Evolutionary conservation across 495 filamentous ascomycete species (phyloP).

Genomic region (Podospora fimiseda): DNA sequence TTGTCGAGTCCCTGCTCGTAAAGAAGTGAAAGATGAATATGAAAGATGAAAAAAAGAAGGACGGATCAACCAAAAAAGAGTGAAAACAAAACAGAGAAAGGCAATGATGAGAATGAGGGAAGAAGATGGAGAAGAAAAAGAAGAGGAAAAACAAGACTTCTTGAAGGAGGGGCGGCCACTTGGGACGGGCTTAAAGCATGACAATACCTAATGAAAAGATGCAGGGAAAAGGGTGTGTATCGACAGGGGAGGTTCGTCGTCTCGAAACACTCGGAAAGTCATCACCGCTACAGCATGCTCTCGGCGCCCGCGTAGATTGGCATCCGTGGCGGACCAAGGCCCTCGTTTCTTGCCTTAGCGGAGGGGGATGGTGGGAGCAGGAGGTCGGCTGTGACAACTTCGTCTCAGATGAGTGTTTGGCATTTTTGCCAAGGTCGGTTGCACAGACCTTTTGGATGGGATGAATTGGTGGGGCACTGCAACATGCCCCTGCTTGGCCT

Average conservation of each 20-base stretch:
- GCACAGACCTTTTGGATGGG: conserved; percentile 16
- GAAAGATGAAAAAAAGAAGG: conserved; percentile 31
- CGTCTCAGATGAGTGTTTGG: conserved; percentile 46
- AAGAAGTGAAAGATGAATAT: conserved; percentile 33
- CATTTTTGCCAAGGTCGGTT: conserved; percentile 24
- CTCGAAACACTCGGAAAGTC: conserved; percentile 42
- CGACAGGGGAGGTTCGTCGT: conserved; percentile 19
- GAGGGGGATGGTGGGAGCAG: conserved; percentile 25
- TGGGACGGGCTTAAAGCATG: conserved; percentile 35
- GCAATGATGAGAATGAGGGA: conserved; percentile 15
- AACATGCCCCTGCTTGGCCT: neutral
- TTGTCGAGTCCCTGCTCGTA: conserved; percentile 53
- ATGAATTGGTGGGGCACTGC: neutral
- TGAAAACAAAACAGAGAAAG: conserved; percentile 21
- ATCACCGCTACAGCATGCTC: conserved; percentile 19
- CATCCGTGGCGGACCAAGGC: conserved; percentile 7
- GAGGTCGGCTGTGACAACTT: conserved; percentile 39
- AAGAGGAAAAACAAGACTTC: conserved; percentile 25
- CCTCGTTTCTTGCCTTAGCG: conserved; percentile 20
- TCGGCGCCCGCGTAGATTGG: conserved; percentile 13
- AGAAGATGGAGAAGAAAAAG: conserved; percentile 15
- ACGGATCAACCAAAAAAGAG: conserved; percentile 33
- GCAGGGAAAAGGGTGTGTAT: conserved; percentile 43
- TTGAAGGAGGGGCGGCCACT: conserved; percentile 18
- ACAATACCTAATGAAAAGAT: neutral